Evolutionary conservation across 371 early-diverging fungal species (phyloP).

Genomic region (Mortierella sp.): DNA sequence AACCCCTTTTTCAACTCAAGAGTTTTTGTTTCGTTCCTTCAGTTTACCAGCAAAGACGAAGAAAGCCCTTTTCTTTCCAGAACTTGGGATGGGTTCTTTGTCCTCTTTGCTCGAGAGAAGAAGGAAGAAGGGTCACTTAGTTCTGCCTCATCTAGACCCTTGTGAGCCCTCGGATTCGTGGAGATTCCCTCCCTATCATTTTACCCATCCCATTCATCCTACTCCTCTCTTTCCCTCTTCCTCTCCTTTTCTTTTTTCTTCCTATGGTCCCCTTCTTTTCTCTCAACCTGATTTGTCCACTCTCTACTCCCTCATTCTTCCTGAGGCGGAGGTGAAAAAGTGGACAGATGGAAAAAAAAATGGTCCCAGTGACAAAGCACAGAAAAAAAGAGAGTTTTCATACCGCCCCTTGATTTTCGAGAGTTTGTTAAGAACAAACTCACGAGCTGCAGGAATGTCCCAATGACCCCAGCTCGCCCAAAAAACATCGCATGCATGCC

Average conservation of each 20-base stretch:
- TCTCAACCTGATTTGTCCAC: neutral
- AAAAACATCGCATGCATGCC: neutral
- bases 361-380: constrained; percentile 11
- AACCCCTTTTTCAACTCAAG: neutral
- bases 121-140: neutral
- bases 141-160: constrained; percentile 6
- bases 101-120: too few species aligned
- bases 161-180: constrained; percentile 11
- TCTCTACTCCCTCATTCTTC: neutral
- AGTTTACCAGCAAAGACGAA: neutral
- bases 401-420: constrained; percentile 8
- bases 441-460: constrained; percentile 10
- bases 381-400: neutral
- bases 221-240: constrained; percentile 8
- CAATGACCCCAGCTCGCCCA: constrained; percentile 10
- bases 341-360: too few species aligned
- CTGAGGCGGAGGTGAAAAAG: neutral
- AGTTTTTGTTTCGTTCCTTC: neutral
- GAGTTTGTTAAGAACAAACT: neutral
- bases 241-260: constrained; percentile 8
- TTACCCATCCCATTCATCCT: neutral
- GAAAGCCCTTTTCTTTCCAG: constrained; percentile 4
- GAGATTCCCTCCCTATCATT: constrained; percentile 6
- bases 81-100: neutral
- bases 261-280: neutral